These are phyloP conservation scores for Leucosporidium creatinivorum DNA, from an alignment of 768 basidiomycete species.

Conservation along the genomic window DNA sequence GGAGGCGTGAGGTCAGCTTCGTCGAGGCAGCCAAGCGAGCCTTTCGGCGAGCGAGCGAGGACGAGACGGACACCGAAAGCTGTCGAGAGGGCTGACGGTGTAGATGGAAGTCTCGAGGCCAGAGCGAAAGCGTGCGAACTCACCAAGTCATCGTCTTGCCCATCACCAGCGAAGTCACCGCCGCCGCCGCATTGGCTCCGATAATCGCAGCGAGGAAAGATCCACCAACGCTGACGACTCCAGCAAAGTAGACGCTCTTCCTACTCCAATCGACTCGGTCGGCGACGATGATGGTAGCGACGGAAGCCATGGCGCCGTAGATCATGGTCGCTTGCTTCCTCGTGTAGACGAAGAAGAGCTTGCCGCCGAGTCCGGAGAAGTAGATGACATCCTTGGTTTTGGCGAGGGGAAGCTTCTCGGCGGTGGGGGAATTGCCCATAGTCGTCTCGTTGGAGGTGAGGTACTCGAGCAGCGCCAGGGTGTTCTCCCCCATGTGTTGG, in stretches of 20 bases:
- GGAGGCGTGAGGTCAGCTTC: not conserved
- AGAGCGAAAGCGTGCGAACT: constrained; percentile 6
- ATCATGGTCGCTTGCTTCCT: constrained; percentile 38
- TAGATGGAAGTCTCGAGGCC: too few species aligned
- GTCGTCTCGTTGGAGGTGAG: constrained; percentile 58
- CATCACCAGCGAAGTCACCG: constrained; percentile 57
- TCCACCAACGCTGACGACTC: constrained; percentile 49
- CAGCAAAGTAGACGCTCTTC: constrained; percentile 41
- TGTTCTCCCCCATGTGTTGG: constrained; percentile 84
- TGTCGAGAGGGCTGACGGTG: too few species aligned
- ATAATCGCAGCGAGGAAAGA: constrained; percentile 56
- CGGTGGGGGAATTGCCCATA: constrained; percentile 33
- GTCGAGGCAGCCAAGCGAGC: not conserved
- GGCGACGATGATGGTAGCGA: constrained; percentile 25
- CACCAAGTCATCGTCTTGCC: constrained; percentile 68
- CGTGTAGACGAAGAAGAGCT: constrained; percentile 53
- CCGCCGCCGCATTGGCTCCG: constrained; percentile 63
- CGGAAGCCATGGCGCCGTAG: constrained; percentile 26
- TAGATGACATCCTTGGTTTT: constrained; percentile 54
- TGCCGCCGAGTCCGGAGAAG: constrained; percentile 61
- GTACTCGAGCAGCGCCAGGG: constrained; percentile 66
- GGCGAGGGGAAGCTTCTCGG: constrained; percentile 58
- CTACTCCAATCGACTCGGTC: constrained; percentile 30
- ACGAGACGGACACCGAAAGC: too few species aligned
- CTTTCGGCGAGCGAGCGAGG: too few species aligned